Evolutionary conservation across 176 grass and related monocot species (phyloP).

Genomic region (Oryza glumipatula): DNA sequence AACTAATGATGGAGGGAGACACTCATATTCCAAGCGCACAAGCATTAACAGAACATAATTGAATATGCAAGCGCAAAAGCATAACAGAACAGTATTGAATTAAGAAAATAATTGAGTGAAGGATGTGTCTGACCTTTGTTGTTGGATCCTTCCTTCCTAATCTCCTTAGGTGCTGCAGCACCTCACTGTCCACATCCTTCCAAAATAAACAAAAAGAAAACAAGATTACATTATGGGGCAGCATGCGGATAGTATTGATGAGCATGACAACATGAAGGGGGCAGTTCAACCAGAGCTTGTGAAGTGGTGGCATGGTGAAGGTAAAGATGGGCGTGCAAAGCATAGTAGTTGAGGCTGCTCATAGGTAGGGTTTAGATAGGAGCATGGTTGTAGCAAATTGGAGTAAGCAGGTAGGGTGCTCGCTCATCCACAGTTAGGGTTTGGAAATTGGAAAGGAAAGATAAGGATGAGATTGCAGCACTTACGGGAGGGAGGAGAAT

Average conservation of each 20-base stretch:
- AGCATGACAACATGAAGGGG: not conserved
- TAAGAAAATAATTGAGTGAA: not conserved
- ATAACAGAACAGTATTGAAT: not conserved
- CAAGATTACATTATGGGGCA: conserved; percentile 10
- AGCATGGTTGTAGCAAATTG: not conserved
- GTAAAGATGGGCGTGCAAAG: not conserved
- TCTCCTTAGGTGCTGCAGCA: conserved; percentile 86
- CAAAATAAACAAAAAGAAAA: not conserved
- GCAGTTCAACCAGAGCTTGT: not conserved
- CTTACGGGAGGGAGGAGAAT: conserved; percentile 41
- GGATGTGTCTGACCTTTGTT: conserved; percentile 71
- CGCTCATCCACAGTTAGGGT: no score
- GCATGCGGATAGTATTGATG: not conserved
- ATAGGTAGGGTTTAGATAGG: not conserved
- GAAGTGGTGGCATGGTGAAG: not conserved
- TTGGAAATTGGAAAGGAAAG: not conserved
- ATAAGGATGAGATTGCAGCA: not conserved
- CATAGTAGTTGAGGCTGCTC: not conserved
- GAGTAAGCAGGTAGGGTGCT: not conserved
- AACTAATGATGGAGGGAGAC: conserved; percentile 9
- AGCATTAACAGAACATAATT: not conserved
- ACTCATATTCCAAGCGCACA: not conserved
- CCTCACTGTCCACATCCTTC: conserved; percentile 79
- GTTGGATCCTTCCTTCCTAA: conserved; percentile 91
- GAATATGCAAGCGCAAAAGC: not conserved